phyloP scores from a whole-genome alignment of 1,139 yeast species.

The Diutina ranongensis region DNA sequence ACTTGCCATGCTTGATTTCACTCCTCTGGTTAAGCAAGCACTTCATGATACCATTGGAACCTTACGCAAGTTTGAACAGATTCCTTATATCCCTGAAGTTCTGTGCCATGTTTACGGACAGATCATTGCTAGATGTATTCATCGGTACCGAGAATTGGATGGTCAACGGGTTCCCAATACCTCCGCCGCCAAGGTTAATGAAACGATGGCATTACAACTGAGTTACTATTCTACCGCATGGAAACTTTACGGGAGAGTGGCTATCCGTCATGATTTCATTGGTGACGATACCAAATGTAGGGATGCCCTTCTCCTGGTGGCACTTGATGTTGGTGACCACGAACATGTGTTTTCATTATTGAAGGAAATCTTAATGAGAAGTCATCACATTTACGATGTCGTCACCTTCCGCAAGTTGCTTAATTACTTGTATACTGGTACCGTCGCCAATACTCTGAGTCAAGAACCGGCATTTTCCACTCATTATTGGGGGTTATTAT shows the following conservation, averaged over 20 bases:
- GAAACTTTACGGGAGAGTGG: conserved; percentile 24
- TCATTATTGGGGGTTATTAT: conserved; percentile 22
- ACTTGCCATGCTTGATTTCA: conserved; percentile 16
- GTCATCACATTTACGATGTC: conserved; percentile 24
- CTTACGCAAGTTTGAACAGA: conserved; percentile 19
- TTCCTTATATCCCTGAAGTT: conserved; percentile 29
- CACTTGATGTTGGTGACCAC: conserved; percentile 26
- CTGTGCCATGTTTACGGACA: conserved; percentile 21
- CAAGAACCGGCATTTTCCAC: background rate
- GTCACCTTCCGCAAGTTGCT: conserved; percentile 17
- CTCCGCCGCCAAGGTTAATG: conserved; percentile 5
- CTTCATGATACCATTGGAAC: background rate
- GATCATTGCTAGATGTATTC: conserved; percentile 18
- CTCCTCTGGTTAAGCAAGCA: background rate
- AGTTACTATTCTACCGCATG: conserved; percentile 16
- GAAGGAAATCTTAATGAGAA: conserved; percentile 25
- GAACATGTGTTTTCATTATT: conserved; percentile 26
- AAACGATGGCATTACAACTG: conserved; percentile 7
- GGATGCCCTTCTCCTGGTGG: conserved; percentile 21
- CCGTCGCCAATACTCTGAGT: background rate
- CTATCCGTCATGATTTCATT: conserved; percentile 29
- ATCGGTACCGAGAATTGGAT: conserved; percentile 14
- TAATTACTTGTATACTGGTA: conserved; percentile 8
- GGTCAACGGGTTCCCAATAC: conserved; percentile 7
- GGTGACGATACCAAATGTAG: conserved; percentile 14